Percentiles rank a stretch among this genome's conserved stretches.
Evolutionary conservation across 1,284 basidiomycete species (phyloP).

Genomic region (Amylostereum chailletii): DNA sequence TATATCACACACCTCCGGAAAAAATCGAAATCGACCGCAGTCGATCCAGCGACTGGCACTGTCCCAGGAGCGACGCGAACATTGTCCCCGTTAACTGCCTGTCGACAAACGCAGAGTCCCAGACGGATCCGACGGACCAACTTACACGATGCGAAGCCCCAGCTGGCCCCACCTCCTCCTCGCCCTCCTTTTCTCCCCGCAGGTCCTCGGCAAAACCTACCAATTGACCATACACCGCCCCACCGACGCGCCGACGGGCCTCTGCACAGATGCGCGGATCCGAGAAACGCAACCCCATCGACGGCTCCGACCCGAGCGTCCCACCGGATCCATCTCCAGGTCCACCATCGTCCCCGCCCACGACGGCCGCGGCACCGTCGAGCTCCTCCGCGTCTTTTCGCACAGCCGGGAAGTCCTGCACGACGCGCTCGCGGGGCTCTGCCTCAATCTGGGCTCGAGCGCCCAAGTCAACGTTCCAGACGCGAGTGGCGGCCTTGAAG

Average conservation of each 20-base stretch:
- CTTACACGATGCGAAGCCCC: no score
- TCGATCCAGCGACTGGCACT: no score
- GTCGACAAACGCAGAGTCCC: no score
- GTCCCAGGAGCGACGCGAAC: no score
- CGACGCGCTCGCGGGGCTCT: not conserved
- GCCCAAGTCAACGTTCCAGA: not conserved
- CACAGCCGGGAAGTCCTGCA: not conserved
- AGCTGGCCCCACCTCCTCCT: no score
- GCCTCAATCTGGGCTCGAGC: not conserved
- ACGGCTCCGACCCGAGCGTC: not conserved
- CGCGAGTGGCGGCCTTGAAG: not conserved
- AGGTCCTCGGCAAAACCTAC: not conserved
- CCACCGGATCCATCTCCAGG: not conserved
- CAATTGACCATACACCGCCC: constrained; percentile 6
- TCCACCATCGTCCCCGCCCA: not conserved
- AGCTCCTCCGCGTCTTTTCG: constrained; percentile 2
- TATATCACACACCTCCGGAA: no score
- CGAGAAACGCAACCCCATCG: constrained; percentile 4
- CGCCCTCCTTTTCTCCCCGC: no score
- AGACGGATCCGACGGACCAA: no score
- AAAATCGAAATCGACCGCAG: no score
- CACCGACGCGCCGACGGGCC: not conserved
- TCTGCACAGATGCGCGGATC: constrained; percentile 1
- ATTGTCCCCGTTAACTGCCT: no score
- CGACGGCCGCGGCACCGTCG: constrained; percentile 4